These are phyloP conservation scores for Trichoderma aggressivum DNA, from an alignment of 2,329 filamentous ascomycete species.

Conservation along the genomic window DNA sequence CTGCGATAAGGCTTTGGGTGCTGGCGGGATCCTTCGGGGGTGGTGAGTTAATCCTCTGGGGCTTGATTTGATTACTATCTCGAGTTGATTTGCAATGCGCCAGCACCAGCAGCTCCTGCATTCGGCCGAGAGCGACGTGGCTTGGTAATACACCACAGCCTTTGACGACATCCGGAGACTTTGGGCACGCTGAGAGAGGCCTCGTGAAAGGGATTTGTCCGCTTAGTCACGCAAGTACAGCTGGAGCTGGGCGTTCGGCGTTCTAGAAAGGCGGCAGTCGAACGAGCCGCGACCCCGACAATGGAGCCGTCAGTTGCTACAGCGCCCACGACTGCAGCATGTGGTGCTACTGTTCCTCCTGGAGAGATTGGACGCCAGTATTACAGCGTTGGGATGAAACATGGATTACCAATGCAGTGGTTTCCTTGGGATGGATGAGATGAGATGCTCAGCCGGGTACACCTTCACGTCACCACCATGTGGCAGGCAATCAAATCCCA, in stretches of 20 bases:
- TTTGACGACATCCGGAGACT: neutral
- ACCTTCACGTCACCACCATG: neutral
- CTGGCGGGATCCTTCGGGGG: neutral
- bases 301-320: neutral
- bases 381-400: neutral
- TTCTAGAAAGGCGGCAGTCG: neutral
- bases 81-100: neutral
- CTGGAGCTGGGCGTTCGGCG: neutral
- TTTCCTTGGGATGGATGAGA: neutral
- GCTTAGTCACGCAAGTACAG: neutral
- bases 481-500: neutral
- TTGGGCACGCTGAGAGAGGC: neutral
- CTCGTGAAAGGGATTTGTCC: neutral
- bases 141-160: neutral
- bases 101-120: neutral
- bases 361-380: neutral
- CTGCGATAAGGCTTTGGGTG: neutral
- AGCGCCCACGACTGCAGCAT: neutral
- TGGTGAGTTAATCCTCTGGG: neutral
- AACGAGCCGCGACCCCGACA: neutral
- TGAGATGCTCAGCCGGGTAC: neutral
- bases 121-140: neutral
- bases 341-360: neutral
- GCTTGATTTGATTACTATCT: neutral
- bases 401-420: neutral